Percentiles rank a stretch among this genome's conserved stretches.
Evolutionary conservation across 352 stramenopile genomes (phyloP).

Genomic region (Phytopythium cucurbitacearum): DNA sequence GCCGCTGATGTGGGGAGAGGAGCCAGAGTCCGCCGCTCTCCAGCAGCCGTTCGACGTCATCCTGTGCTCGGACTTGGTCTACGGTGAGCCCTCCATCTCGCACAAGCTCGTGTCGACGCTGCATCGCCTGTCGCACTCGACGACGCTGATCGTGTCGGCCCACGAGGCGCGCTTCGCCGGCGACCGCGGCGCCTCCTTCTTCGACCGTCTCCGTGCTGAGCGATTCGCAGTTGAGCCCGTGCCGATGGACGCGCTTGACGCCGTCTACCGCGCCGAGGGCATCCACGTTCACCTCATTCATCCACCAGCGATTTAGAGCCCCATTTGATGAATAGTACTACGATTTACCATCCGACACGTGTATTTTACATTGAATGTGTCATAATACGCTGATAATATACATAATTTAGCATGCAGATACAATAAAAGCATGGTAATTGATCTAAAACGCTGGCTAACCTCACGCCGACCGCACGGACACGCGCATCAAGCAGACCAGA

Average conservation of each 20-base stretch:
- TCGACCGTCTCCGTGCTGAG: conserved; percentile 19
- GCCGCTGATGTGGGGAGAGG: conserved; percentile 40
- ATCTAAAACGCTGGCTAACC: too few relatives aligned
- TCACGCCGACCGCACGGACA: too few relatives aligned
- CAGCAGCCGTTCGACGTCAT: conserved; percentile 38
- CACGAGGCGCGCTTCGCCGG: conserved; percentile 55
- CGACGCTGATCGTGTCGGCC: conserved; percentile 35
- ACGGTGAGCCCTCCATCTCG: conserved; percentile 41
- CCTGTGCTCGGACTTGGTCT: conserved; percentile 54
- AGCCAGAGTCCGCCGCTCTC: conserved; percentile 3
- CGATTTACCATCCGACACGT: too few relatives aligned
- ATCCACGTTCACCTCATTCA: conserved; percentile 47
- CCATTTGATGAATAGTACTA: too few relatives aligned
- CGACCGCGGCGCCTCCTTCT: conserved; percentile 47
- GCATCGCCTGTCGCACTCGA: conserved; percentile 19
- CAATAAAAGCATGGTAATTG: too few relatives aligned
- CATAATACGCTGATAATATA: too few relatives aligned
- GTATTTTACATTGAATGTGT: too few relatives aligned
- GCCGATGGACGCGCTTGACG: conserved; percentile 25
- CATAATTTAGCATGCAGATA: too few relatives aligned
- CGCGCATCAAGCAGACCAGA: too few relatives aligned
- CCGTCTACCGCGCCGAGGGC: conserved; percentile 33
- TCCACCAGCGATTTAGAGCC: neutral
- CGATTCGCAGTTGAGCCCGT: conserved; percentile 28
- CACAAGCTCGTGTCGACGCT: conserved; percentile 41